Conservation (phyloP, 2,329 filamentous ascomycete species). For the Cryphonectria parasitica region DNA sequence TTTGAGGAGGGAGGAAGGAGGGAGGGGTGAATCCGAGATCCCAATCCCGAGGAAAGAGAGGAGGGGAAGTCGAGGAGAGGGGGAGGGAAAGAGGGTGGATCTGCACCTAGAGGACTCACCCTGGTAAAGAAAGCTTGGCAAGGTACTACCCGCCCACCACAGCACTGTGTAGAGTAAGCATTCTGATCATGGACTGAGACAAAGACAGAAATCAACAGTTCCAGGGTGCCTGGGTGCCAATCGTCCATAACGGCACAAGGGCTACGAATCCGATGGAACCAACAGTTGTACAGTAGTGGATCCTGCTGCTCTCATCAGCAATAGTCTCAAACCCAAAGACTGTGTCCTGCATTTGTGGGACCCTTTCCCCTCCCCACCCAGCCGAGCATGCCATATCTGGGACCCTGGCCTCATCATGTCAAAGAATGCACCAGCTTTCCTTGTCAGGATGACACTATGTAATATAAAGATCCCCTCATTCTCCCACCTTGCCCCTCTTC, state of each 20-base stretch:
- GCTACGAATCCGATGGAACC: no score
- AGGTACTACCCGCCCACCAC: neutral
- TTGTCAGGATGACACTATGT: neutral
- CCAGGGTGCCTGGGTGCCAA: no score
- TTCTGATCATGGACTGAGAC: neutral
- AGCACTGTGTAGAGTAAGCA: neutral
- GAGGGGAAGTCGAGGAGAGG: no score
- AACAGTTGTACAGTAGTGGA: neutral
- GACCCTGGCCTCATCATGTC: slow-evolving; percentile 16
- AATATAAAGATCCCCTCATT: slow-evolving; percentile 20
- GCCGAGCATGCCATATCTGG: slow-evolving; percentile 5
- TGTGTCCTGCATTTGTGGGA: neutral
- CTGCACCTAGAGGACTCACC: neutral
- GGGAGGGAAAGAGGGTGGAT: neutral
- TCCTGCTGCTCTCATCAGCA: neutral
- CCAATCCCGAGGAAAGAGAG: neutral
- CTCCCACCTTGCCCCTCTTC: neutral
- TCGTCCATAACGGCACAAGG: no score
- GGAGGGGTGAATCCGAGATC: neutral
- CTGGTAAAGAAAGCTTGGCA: neutral
- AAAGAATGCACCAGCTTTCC: neutral
- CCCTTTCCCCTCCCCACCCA: neutral
- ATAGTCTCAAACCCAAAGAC: neutral
- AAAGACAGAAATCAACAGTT: neutral
- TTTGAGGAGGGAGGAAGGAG: neutral